Base-by-base conservation (phyloP, 345 rosid species). In the Bretschneidera sinensis region DNA sequence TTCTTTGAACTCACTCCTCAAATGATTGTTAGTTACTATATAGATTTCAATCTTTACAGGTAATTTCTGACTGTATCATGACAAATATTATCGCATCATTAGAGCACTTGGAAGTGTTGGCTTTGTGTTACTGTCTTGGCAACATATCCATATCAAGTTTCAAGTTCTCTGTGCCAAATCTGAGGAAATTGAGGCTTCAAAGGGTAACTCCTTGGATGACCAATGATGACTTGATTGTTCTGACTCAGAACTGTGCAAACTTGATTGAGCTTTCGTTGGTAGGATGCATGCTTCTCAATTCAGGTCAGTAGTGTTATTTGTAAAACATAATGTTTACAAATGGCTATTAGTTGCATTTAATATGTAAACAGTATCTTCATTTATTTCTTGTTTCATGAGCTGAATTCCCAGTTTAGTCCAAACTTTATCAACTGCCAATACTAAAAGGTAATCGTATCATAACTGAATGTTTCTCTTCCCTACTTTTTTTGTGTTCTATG, bases 131-230 rank as follows among this genome's bases (percentile, higher is more conserved):
- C 76, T 87, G 92, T 76, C 75, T 82, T 31, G 95, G 97, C 77
- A 92, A 83, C 69, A 76, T 87, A 73, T 82, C 92, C 48, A 66
- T 79, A 56, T 62, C 71, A 61, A 76, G 83, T 71, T 84, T 91
- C 70, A 75, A 61, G 60, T 55, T 68, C 24, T 55, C 72, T 18
- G 39, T 75, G 71, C 85, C 82, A 31, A 72, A 76, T 59, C 69
- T 87, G 54, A 71, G 73, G 64, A 87, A 72, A 68, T 68, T 87
- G 67, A 82, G 63, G 79, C 91, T 90, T 61, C 77, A 80, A 71
- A 76, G 95, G 59, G 95, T 87, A 64, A 66, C 92, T 48, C 86
- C 86, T 60, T 85, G 87, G 90, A 77, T 90, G 92, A 79, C 82
- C 68, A 76, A 77, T 54, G 62, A 78, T 57, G 83, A 87, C 65